Conservation (phyloP, 2,329 filamentous ascomycete genomes). For the Fusarium chaquense region DNA sequence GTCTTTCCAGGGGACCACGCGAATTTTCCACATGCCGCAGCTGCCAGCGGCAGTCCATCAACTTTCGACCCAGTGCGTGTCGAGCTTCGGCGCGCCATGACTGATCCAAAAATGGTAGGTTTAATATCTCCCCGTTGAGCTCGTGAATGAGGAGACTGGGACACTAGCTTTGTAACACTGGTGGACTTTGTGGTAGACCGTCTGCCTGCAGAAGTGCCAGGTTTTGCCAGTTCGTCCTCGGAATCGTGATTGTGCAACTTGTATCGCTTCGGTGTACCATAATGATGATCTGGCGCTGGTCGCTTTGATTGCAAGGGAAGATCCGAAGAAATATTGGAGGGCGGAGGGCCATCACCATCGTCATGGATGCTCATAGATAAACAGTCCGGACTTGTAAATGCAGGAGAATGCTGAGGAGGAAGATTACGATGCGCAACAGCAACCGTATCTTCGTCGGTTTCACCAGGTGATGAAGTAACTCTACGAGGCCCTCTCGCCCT, state of each 20-base stretch:
- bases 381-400: constrained; percentile 44
- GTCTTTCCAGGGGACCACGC: not conserved
- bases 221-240: constrained; percentile 50
- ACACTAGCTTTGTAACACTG: constrained; percentile 30
- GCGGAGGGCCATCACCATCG: constrained; percentile 36
- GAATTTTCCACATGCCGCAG: constrained; percentile 45
- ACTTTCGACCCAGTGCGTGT: not conserved
- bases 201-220: constrained; percentile 1
- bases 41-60: constrained; percentile 27
- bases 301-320: constrained; percentile 19
- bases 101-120: constrained; percentile 36
- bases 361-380: constrained; percentile 15
- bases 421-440: constrained; percentile 32
- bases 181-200: constrained; percentile 12
- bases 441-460: constrained; percentile 26
- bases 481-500: constrained; percentile 13
- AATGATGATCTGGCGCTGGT: constrained; percentile 13
- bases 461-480: not conserved
- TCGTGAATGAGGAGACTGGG: constrained; percentile 5
- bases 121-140: constrained; percentile 47
- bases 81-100: not conserved
- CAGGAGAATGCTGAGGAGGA: constrained; percentile 17
- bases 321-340: constrained; percentile 44
- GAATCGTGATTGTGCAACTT: constrained; percentile 25
- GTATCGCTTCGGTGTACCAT: constrained; percentile 25